phyloP scores from a whole-genome alignment of 176 grass and related monocot genomes.

The Hsuehochloa calcarea region DNA sequence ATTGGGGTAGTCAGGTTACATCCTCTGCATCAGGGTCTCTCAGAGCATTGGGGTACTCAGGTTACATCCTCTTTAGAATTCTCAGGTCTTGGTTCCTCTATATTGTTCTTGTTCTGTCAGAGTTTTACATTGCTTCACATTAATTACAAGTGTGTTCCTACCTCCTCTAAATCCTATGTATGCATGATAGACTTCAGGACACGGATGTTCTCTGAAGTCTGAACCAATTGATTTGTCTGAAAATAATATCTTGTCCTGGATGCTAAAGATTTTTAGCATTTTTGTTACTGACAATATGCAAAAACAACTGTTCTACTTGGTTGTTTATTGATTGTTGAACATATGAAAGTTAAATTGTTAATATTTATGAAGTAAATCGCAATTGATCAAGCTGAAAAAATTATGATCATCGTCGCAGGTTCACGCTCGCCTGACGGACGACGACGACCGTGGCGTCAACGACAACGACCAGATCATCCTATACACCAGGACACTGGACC shows the following conservation, averaged over 20 bases:
- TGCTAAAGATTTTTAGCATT: no score
- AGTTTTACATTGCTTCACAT: background rate
- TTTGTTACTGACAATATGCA: background rate
- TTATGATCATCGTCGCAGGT: constrained; percentile 42
- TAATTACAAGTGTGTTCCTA: constrained; percentile 17
- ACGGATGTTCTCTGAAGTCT: no score
- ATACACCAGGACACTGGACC: constrained; percentile 63
- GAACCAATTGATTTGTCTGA: no score
- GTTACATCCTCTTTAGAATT: background rate
- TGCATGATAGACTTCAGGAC: constrained; percentile 11
- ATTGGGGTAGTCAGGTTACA: no score
- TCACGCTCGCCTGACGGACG: constrained; percentile 44
- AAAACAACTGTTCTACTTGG: background rate
- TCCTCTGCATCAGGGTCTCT: constrained; percentile 40
- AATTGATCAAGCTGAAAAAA: background rate
- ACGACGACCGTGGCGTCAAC: background rate
- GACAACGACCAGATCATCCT: constrained; percentile 58
- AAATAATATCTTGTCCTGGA: no score
- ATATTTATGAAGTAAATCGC: background rate
- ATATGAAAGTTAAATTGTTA: no score
- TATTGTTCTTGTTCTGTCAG: constrained; percentile 8
- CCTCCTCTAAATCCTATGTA: background rate
- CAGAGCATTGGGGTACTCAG: background rate
- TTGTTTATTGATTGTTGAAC: background rate
- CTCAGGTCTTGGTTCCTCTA: background rate